These are phyloP conservation scores for Spathaspora arborariae DNA, from an alignment of 805 yeast species.

Conservation along the genomic window DNA sequence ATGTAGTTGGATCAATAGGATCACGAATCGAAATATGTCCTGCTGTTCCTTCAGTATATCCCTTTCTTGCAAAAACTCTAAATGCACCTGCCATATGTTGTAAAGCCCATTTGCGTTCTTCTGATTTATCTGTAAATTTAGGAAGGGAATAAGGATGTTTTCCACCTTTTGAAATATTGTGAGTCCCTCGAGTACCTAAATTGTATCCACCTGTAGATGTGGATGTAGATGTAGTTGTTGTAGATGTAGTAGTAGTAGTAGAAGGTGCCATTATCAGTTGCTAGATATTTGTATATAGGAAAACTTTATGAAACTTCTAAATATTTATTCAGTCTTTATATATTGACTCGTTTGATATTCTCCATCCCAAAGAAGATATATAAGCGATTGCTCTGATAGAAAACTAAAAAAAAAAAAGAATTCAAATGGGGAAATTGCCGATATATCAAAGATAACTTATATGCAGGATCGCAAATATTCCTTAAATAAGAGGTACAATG, in stretches of 20 bases:
- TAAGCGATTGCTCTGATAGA: neutral
- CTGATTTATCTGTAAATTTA: slow-evolving; percentile 43
- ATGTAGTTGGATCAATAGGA: slow-evolving; percentile 74
- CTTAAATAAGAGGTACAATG: no score
- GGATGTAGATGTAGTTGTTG: slow-evolving; percentile 15
- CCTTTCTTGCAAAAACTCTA: slow-evolving; percentile 75
- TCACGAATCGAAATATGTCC: slow-evolving; percentile 87
- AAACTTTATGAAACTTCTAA: neutral
- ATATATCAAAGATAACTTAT: neutral
- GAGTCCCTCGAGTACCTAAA: slow-evolving; percentile 48
- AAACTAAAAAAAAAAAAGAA: no score
- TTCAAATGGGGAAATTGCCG: neutral
- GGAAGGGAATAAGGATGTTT: slow-evolving; percentile 52
- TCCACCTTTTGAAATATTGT: slow-evolving; percentile 55
- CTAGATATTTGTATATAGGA: neutral
- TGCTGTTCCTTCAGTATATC: slow-evolving; percentile 72
- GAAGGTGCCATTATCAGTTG: slow-evolving; percentile 1
- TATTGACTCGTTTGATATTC: neutral
- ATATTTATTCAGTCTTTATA: neutral
- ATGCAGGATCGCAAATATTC: neutral
- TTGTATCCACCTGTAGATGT: slow-evolving; percentile 40
- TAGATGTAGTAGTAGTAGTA: slow-evolving; percentile 1
- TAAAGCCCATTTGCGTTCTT: slow-evolving; percentile 51
- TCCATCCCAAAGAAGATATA: neutral
- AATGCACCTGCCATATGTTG: slow-evolving; percentile 86